Conservation (phyloP, 352 stramenopile genomes). For the Globisporangium recalcitrans region DNA sequence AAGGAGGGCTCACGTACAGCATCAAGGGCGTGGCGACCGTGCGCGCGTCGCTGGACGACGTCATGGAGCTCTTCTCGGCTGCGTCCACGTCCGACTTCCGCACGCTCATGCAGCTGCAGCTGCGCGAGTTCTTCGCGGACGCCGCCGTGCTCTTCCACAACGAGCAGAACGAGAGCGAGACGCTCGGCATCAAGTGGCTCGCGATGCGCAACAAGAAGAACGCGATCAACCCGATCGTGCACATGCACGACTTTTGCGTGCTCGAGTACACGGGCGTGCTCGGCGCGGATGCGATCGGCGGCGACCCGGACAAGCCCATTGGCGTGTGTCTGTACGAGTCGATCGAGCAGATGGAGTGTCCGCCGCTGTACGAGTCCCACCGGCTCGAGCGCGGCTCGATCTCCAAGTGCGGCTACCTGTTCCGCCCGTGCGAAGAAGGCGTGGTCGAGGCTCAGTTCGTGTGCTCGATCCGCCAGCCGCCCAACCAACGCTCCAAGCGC, state of each 20-base stretch:
- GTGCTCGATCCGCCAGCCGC: constrained; percentile 75
- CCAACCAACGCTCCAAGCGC: constrained; percentile 45
- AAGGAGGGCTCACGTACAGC: constrained; percentile 77
- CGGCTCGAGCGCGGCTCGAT: constrained; percentile 61
- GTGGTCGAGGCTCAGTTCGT: constrained; percentile 74
- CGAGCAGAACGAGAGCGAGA: constrained; percentile 72
- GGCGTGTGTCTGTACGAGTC: constrained; percentile 79
- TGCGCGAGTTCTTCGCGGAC: constrained; percentile 71
- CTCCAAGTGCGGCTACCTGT: constrained; percentile 79
- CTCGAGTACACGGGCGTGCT: constrained; percentile 74
- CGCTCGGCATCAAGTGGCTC: constrained; percentile 77
- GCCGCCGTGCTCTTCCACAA: constrained; percentile 67
- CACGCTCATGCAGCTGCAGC: constrained; percentile 65
- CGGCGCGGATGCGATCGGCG: constrained; percentile 46
- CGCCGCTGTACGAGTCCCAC: constrained; percentile 65
- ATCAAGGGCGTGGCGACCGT: constrained; percentile 57
- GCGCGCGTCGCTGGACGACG: constrained; percentile 54
- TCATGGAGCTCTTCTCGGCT: constrained; percentile 76
- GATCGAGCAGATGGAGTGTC: constrained; percentile 76
- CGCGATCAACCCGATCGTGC: constrained; percentile 33
- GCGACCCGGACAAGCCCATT: constrained; percentile 32
- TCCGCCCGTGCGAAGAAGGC: constrained; percentile 53
- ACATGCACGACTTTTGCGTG: constrained; percentile 64
- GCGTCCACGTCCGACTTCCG: constrained; percentile 57
- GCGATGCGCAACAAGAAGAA: constrained; percentile 67